Base-by-base conservation (phyloP, 2,329 filamentous ascomycete species). In the Claviceps sp. region DNA sequence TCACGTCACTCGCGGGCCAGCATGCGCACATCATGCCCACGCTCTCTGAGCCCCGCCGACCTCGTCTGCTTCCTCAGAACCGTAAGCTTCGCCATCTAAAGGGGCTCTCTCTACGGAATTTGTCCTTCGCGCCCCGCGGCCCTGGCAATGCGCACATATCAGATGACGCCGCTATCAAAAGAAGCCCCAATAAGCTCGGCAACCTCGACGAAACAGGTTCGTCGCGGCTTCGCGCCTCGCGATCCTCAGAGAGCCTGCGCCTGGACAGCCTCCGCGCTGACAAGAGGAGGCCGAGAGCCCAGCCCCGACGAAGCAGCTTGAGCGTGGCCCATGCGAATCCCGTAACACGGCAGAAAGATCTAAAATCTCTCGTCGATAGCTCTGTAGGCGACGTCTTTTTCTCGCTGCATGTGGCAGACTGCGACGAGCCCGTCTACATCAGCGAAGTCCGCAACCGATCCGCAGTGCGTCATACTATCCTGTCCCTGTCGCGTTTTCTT, bases 321-420 rank as follows among this genome's bases (percentile, higher is more conserved):
- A 74, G 69, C 45, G 61, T 77, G n/a, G 70, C 70, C 49, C 69
- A 70, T 44, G 66, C 67, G 14, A 76, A 61, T 47, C 74, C 75
- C 0, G 55, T 68, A 3, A 69, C 71, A 26, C 67, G 89, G 51
- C 89, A 95, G 71, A 82, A 81, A 66, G 84, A 82, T 63, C 71
- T 95, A 43, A 86, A 93, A 65, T 76, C 83, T 57, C 77, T 87
- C 7, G 79, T 86, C 30, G 80, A 82, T 50, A 79, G 75, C 59
- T 77, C 81, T 49, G 82, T 93, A 68, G 88, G 84, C n/a, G 86
- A 96, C 68, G 82, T 84, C 16, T 96, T 95, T 75, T 93, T 95
- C 66, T 87, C 88, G 2, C 64, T 96, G 49, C 90, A 96, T 65
- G 78, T 83, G 46, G 71, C 78, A 1, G 78, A 70, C 3, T 68